Evolutionary conservation across 2,329 filamentous ascomycete genomes (phyloP).

Genomic region (Microdochium paspali): DNA sequence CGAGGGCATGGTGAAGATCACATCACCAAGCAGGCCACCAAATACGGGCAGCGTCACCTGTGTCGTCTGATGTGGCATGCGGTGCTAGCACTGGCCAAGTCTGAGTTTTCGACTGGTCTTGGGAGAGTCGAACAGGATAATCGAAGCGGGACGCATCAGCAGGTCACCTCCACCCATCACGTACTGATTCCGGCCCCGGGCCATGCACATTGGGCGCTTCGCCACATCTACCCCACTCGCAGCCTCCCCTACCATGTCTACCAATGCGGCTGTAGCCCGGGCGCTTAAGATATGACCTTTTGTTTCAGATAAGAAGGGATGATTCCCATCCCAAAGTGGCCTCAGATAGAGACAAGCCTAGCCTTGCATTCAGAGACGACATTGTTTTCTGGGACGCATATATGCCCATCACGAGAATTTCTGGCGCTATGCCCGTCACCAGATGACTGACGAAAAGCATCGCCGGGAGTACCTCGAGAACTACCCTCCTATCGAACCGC

Average conservation of each 20-base stretch:
- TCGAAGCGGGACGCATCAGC: too few species aligned
- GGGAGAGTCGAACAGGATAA: too few species aligned
- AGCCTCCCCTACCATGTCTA: too few species aligned
- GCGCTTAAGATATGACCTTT: too few species aligned
- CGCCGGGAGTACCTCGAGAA: slow-evolving; percentile 10
- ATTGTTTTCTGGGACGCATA: neutral
- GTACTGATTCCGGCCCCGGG: too few species aligned
- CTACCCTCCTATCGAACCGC: slow-evolving; percentile 10
- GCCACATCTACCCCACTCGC: too few species aligned
- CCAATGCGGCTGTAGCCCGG: too few species aligned
- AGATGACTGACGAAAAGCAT: slow-evolving; percentile 9
- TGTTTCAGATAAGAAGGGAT: neutral
- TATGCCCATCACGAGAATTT: slow-evolving; percentile 13
- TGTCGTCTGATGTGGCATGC: neutral
- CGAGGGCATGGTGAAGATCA: neutral
- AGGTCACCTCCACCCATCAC: too few species aligned
- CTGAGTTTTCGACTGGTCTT: too few species aligned
- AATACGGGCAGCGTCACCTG: neutral
- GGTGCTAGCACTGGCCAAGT: too few species aligned
- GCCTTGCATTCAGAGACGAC: neutral
- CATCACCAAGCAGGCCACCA: neutral
- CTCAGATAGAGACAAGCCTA: neutral
- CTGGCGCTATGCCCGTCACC: slow-evolving; percentile 8
- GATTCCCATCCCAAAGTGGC: neutral
- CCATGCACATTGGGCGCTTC: too few species aligned